Percentiles rank a stretch among this genome's conserved stretches.
phyloP scores from a whole-genome alignment of 768 basidiomycete genomes.

The Epithele typhae region DNA sequence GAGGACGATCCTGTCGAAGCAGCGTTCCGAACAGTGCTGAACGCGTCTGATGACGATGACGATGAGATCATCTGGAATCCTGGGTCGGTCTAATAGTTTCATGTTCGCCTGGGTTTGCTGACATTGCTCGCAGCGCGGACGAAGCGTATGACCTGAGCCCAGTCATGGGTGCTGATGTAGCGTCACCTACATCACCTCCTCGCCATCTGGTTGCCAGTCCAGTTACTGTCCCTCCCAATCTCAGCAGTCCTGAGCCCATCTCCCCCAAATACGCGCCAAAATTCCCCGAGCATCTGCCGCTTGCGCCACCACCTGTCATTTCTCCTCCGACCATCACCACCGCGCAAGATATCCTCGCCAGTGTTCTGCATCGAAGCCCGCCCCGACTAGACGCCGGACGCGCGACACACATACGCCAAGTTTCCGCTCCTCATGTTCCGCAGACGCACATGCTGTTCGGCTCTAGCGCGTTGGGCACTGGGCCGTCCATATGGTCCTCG shows the following conservation, averaged over 20 bases:
- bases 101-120: too few relatives aligned
- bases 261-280: conserved; percentile 13
- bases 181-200: conserved; percentile 1
- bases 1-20: conserved; percentile 81
- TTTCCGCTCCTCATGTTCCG: conserved; percentile 35
- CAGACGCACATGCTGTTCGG: conserved; percentile 50
- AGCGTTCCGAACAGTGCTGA: conserved; percentile 51
- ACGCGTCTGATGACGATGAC: conserved; percentile 33
- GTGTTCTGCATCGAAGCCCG: conserved; percentile 38
- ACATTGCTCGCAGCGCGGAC: conserved; percentile 13
- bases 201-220: conserved; percentile 3
- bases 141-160: conserved; percentile 9
- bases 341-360: conserved; percentile 63
- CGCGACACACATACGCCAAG: conserved; percentile 18
- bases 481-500: conserved; percentile 62
- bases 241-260: conserved; percentile 1
- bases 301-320: conserved; percentile 16
- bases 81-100: conserved; percentile 36
- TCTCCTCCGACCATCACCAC: too few relatives aligned
- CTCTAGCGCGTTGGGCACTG: conserved; percentile 29
- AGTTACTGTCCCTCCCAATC: background rate
- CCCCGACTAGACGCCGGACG: conserved; percentile 13
- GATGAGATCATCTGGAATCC: conserved; percentile 74
- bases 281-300: conserved; percentile 19
- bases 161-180: background rate